Base-by-base conservation (phyloP, 768 basidiomycete species). In the Suillus lakei region DNA sequence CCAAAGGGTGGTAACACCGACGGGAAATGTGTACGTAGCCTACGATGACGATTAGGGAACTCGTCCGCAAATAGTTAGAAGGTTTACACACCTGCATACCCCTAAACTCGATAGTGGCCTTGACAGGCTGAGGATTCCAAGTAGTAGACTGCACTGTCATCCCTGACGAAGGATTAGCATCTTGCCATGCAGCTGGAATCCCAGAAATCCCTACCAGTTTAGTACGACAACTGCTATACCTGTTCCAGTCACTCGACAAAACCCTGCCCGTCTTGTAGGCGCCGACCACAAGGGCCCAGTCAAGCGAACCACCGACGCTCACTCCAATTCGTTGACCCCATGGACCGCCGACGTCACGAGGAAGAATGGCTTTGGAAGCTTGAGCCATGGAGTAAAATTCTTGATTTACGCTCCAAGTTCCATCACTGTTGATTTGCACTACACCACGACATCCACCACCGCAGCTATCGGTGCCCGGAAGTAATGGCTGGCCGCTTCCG, bases 371-470 rank as follows among this genome's bases (percentile, higher is more conserved):
- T 73, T 91, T 91, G 28, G 89, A 90, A 3, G 87, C 88, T 61
- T 92, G 90, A 1, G 88, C 90, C 86, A 92, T 89, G 0, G 87
- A 76, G 64, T 90, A 92, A 76, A 89, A 93, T 76, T 92, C 91
- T 74, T 92, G 88, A 73, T 93, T 92, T 28, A 88, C 78, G 30
- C 78, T 83, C 75, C 86, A 91, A 65, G 80, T 83, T 10, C 88
- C 88, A 61, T 86, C 85, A 69, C 77, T 86, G 69, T 90, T 89
- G 58, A 92, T 83, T 8, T 88, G 88, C 6, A 84, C 89, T 5
- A 93, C 82, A 3, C 85, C 84, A 16, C 91, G 83, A 71, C 91
- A 93, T 18, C 89, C 88, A 5, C 83, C 83, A 2, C 81, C 81
- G 66, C 91, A 93, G 64, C 88, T 90, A 62, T 79, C 79, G 2